Percentiles rank a stretch among this genome's conserved stretches.
Conservation (phyloP, 306 rosid genomes). For the Ormosia semicastrata region DNA sequence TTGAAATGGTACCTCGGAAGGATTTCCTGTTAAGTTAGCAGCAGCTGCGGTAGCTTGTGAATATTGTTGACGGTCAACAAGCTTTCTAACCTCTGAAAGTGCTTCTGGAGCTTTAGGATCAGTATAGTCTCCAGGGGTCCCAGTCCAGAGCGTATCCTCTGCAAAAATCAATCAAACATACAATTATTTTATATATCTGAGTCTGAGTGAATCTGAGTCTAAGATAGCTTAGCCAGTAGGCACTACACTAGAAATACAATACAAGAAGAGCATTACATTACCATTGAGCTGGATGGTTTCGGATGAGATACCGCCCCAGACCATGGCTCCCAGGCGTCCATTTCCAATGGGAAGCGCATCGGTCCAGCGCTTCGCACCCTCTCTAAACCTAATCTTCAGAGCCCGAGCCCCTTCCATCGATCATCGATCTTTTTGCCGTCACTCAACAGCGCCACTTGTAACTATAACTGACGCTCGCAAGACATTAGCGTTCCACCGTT, state of each 20-base stretch:
- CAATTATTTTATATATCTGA: too few relatives aligned
- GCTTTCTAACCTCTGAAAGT: slow-evolving; percentile 53
- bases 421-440: too few relatives aligned
- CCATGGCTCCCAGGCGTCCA: slow-evolving; percentile 86
- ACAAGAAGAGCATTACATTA: neutral
- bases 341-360: slow-evolving; percentile 81
- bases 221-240: too few relatives aligned
- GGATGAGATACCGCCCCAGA: slow-evolving; percentile 62
- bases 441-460: too few relatives aligned
- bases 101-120: slow-evolving; percentile 55
- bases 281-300: slow-evolving; percentile 76
- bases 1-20: slow-evolving; percentile 40
- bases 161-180: neutral
- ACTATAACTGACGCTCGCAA: too few relatives aligned
- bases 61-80: slow-evolving; percentile 52
- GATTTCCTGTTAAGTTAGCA: slow-evolving; percentile 46
- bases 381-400: too few relatives aligned
- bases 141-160: slow-evolving; percentile 93
- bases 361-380: slow-evolving; percentile 65
- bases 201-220: too few relatives aligned
- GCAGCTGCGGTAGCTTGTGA: slow-evolving; percentile 63
- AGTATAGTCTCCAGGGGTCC: slow-evolving; percentile 63
- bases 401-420: too few relatives aligned
- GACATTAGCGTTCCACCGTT: too few relatives aligned
- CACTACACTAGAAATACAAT: too few relatives aligned